A percentile compares a stretch with the other conserved stretches of the same genome.
Conservation (phyloP, 163 green algal species). For the Trebouxia gelatinosa region DNA sequence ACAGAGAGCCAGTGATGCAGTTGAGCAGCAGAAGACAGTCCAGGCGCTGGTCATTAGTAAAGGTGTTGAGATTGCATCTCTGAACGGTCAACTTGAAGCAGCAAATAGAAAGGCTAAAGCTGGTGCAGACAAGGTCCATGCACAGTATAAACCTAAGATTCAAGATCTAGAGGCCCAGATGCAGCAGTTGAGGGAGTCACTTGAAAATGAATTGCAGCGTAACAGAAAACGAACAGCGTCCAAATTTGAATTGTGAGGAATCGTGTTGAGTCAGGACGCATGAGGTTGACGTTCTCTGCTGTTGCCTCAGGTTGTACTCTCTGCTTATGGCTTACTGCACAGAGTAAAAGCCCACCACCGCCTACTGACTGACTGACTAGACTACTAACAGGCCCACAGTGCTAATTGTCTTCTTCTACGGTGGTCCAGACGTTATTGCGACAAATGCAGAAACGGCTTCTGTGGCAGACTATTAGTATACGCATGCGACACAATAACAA, state of each 20-base stretch:
- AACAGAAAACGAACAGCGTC: not conserved
- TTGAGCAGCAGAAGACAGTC: not conserved
- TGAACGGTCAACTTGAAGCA: not conserved
- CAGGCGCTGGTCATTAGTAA: not conserved
- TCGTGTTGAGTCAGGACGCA: not conserved
- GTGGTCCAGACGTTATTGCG: no score
- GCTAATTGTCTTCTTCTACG: no score
- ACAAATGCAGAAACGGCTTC: no score
- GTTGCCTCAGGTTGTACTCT: no score
- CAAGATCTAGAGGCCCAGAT: slow-evolving; percentile 7
- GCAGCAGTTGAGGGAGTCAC: not conserved
- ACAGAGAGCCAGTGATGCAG: not conserved
- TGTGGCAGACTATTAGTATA: no score
- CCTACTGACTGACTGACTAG: slow-evolving; percentile 6
- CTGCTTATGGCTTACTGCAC: no score
- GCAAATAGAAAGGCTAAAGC: not conserved
- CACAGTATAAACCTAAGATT: slow-evolving; percentile 6
- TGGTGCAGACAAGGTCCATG: not conserved
- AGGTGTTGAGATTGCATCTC: not conserved
- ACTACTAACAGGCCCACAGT: no score
- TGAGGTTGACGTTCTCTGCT: not conserved
- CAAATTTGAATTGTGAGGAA: slow-evolving; percentile 8
- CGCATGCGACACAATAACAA: no score
- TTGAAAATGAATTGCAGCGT: slow-evolving; percentile 2
- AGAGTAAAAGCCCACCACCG: no score